These are phyloP conservation scores for Cutaneotrichosporon cutaneum DNA, from an alignment of 1,284 basidiomycete species.

Conservation along the genomic window DNA sequence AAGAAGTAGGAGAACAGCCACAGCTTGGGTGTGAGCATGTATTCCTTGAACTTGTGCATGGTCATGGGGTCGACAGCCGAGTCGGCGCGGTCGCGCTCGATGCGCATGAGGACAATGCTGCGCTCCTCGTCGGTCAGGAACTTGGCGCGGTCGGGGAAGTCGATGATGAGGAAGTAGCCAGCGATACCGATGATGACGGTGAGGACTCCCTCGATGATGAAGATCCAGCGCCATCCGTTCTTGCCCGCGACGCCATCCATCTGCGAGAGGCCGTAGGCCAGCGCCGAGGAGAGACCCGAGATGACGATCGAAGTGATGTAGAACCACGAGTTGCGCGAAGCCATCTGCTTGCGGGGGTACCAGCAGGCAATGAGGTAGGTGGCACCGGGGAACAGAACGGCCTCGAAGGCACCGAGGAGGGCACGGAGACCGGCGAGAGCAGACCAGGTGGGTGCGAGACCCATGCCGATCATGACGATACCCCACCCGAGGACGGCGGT, in stretches of 20 bases:
- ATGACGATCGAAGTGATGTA: constrained; percentile 24
- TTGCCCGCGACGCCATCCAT: constrained; percentile 10
- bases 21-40: constrained; percentile 51
- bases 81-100: constrained; percentile 55
- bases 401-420: constrained; percentile 51
- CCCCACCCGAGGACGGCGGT: constrained; percentile 46
- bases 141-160: constrained; percentile 56
- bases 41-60: constrained; percentile 39
- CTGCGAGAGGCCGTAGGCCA: constrained; percentile 16
- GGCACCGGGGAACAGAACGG: constrained; percentile 47
- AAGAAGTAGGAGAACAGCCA: constrained; percentile 55
- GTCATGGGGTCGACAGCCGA: constrained; percentile 52
- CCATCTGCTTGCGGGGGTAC: constrained; percentile 56
- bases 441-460: constrained; percentile 43
- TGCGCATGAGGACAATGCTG: constrained; percentile 50
- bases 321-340: constrained; percentile 32
- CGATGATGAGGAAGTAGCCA: constrained; percentile 38
- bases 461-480: constrained; percentile 51
- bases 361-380: constrained; percentile 54
- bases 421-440: constrained; percentile 51
- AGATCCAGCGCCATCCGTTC: constrained; percentile 21
- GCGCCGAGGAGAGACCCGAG: constrained; percentile 19
- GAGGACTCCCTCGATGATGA: constrained; percentile 23
- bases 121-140: constrained; percentile 54
- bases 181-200: constrained; percentile 38